Evolutionary conservation across 2,329 filamentous ascomycete species (phyloP).

Genomic region (Fusarium tanahbumbuense): DNA sequence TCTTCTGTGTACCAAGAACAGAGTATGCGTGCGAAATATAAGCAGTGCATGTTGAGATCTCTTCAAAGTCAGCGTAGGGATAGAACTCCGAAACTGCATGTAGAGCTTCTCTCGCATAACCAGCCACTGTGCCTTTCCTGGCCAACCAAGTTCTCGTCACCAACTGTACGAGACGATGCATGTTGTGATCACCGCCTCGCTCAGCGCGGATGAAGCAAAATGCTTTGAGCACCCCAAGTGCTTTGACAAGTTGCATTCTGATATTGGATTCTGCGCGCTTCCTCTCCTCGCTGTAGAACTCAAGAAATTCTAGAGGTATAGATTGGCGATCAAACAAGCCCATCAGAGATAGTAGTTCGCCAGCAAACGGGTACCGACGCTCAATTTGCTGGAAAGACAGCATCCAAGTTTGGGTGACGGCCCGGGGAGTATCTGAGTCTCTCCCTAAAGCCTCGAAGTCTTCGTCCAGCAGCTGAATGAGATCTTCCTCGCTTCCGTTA

Average conservation of each 20-base stretch:
- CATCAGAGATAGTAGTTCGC: conserved; percentile 51
- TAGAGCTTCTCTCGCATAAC: no score
- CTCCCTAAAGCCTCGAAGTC: conserved; percentile 48
- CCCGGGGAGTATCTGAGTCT: conserved; percentile 42
- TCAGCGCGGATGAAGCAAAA: conserved; percentile 47
- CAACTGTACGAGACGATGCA: conserved; percentile 53
- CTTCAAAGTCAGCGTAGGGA: no score
- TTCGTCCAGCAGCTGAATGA: conserved; percentile 5
- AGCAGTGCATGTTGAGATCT: no score
- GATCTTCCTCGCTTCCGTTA: not conserved
- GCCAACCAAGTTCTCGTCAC: conserved; percentile 48
- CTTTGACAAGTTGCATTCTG: conserved; percentile 12
- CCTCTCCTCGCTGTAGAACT: conserved; percentile 3
- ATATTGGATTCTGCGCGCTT: fast-evolving
- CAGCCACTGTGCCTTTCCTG: not conserved
- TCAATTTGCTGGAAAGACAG: conserved; percentile 52
- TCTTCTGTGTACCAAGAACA: no score
- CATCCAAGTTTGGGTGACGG: conserved; percentile 50
- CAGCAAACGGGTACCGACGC: conserved; percentile 35
- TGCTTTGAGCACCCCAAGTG: conserved; percentile 39
- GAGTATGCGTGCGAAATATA: no score
- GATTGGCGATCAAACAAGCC: conserved; percentile 48
- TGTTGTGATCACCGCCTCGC: conserved; percentile 32
- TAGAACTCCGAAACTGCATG: no score
- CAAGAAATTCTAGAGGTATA: conserved; percentile 43